phyloP scores from a whole-genome alignment of 2,329 filamentous ascomycete genomes.

The Coniochaeta pulveracea region DNA sequence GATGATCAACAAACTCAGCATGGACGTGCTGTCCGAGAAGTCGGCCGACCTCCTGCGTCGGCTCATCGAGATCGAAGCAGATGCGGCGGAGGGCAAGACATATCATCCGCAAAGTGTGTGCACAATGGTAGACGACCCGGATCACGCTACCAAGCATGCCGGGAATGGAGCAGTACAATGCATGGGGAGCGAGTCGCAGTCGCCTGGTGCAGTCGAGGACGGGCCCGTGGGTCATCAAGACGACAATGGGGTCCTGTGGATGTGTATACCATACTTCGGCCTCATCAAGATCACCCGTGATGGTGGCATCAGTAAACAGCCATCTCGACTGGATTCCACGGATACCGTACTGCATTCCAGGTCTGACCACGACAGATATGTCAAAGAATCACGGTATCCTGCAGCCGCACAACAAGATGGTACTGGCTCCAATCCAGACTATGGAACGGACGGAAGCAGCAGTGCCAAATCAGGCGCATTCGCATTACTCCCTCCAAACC shows the following conservation, averaged over 20 bases:
- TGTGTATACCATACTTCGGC: constrained; percentile 19
- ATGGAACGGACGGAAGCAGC: neutral
- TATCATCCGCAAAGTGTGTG: constrained; percentile 5
- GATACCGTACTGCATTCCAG: constrained; percentile 10
- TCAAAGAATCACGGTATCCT: neutral
- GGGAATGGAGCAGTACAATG: neutral
- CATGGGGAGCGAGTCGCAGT: neutral
- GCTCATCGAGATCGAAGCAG: constrained; percentile 21
- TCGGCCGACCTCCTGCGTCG: constrained; percentile 18
- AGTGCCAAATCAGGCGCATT: neutral
- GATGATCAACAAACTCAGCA: constrained; percentile 13
- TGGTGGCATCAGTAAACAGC: constrained; percentile 11
- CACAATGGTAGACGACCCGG: constrained; percentile 5
- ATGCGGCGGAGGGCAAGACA: constrained; percentile 11
- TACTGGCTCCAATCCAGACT: too few relatives aligned
- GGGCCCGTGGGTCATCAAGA: neutral
- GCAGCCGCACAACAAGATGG: neutral
- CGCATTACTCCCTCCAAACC: constrained; percentile 1
- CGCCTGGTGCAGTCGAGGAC: neutral
- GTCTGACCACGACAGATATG: too few relatives aligned
- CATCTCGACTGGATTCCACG: too few relatives aligned
- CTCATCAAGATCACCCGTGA: constrained; percentile 17
- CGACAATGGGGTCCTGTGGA: constrained; percentile 6
- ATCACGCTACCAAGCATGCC: neutral
- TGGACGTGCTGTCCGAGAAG: constrained; percentile 19